phyloP scores from a whole-genome alignment of 176 grass and related monocot species.

The Chloris gayana region DNA sequence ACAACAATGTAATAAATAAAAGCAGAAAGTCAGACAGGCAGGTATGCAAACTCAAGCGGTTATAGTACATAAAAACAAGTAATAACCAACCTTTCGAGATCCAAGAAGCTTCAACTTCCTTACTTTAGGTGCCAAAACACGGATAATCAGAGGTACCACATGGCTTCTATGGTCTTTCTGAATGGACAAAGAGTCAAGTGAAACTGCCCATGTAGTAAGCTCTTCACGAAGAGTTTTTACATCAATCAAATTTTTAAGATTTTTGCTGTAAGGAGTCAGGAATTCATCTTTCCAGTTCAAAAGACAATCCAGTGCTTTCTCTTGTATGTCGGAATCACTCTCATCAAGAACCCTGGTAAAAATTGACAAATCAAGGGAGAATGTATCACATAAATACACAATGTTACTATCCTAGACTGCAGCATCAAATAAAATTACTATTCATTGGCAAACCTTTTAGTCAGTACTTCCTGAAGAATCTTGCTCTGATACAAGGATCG shows the following conservation, averaged over 20 bases:
- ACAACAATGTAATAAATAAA: slow-evolving; percentile 34
- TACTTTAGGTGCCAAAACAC: slow-evolving; percentile 81
- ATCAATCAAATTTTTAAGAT: slow-evolving; percentile 71
- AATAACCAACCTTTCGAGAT: slow-evolving; percentile 81
- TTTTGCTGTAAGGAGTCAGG: slow-evolving; percentile 58
- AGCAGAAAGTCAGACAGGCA: background rate
- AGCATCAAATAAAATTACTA: slow-evolving; percentile 34
- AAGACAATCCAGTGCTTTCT: slow-evolving; percentile 85
- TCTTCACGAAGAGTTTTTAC: slow-evolving; percentile 85
- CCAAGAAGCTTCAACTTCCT: slow-evolving; percentile 84
- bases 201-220: slow-evolving; percentile 91
- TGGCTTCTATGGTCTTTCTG: slow-evolving; percentile 69
- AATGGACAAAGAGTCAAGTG: slow-evolving; percentile 65
- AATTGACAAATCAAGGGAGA: slow-evolving; percentile 26
- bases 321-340: slow-evolving; percentile 75
- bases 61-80: slow-evolving; percentile 24
- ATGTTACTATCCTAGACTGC: background rate
- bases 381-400: slow-evolving; percentile 25
- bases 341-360: slow-evolving; percentile 83
- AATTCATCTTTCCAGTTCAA: slow-evolving; percentile 90
- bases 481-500: slow-evolving; percentile 76
- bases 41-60: background rate
- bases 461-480: slow-evolving; percentile 75
- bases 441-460: slow-evolving; percentile 63
- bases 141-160: slow-evolving; percentile 80